Conservation (phyloP, 225 moss, liverwort and hornwort species). For the Rhytidiadelphus loreus region DNA sequence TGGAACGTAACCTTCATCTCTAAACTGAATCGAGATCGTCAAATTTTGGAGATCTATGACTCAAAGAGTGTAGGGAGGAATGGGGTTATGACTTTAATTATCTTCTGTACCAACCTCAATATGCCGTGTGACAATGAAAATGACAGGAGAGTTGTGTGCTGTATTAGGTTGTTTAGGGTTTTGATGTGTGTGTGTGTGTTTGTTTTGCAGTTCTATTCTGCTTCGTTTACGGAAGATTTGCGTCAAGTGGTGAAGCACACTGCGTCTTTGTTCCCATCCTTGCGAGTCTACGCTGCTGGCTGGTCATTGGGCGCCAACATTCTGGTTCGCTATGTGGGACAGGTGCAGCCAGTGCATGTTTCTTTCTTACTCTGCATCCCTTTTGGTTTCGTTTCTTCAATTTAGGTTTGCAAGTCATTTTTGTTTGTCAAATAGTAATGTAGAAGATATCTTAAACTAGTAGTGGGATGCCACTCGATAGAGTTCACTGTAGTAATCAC, state of each 20-base stretch:
- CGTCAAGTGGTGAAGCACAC: conserved; percentile 90
- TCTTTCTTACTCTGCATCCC: neutral
- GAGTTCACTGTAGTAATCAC: neutral
- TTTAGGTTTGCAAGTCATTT: neutral
- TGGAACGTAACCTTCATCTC: neutral
- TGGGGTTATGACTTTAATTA: neutral
- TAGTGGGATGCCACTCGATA: neutral
- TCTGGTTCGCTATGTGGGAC: conserved; percentile 69
- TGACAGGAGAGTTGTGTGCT: neutral
- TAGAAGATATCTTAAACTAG: neutral
- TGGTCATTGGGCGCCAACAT: conserved; percentile 97
- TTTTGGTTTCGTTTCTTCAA: neutral
- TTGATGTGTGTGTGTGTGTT: neutral
- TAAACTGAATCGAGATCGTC: neutral
- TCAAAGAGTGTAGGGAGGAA: neutral
- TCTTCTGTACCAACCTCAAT: neutral
- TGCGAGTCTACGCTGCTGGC: conserved; percentile 65
- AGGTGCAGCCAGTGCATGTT: conserved; percentile 27
- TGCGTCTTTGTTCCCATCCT: conserved; percentile 33
- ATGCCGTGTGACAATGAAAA: neutral
- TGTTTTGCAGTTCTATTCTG: conserved; percentile 83
- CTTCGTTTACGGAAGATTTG: conserved; percentile 88
- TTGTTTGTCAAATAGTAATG: neutral
- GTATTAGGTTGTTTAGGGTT: neutral
- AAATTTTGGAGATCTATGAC: neutral